Conservation (phyloP, 805 yeast genomes). For the Candida coquimbonensis region DNA sequence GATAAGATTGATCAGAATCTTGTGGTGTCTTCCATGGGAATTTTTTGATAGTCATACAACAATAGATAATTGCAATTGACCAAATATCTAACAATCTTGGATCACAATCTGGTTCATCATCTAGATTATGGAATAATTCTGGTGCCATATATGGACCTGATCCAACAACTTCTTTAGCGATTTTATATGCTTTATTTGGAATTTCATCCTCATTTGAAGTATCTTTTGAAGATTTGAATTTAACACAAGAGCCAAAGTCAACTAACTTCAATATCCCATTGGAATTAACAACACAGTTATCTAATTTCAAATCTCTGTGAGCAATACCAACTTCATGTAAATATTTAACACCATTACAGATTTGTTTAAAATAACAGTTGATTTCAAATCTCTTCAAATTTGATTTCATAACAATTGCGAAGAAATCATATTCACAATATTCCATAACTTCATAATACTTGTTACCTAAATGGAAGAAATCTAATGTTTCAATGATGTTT, state of each 20-base stretch:
- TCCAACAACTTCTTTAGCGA: slow-evolving; percentile 47
- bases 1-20: slow-evolving; percentile 61
- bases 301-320: slow-evolving; percentile 76
- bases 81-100: slow-evolving; percentile 78
- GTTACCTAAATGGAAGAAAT: slow-evolving; percentile 39
- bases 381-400: slow-evolving; percentile 76
- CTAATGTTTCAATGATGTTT: slow-evolving; percentile 71
- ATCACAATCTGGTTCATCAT: slow-evolving; percentile 38
- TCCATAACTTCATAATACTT: slow-evolving; percentile 80
- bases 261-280: slow-evolving; percentile 72
- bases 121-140: slow-evolving; percentile 51
- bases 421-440: slow-evolving; percentile 77
- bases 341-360: slow-evolving; percentile 64
- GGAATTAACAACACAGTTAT: slow-evolving; percentile 71
- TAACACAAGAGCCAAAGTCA: slow-evolving; percentile 82
- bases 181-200: slow-evolving; percentile 44
- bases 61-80: slow-evolving; percentile 79
- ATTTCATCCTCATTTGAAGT: slow-evolving; percentile 22
- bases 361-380: slow-evolving; percentile 74
- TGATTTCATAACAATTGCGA: slow-evolving; percentile 83
- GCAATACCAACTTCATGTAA: slow-evolving; percentile 75
- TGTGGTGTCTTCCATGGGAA: slow-evolving; percentile 87
- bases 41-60: slow-evolving; percentile 80
- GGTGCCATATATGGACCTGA: slow-evolving; percentile 86
- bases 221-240: slow-evolving; percentile 59